These are phyloP conservation scores for Bidens hawaiensis DNA, from an alignment of 140 eudicot species.

Conservation along the genomic window DNA sequence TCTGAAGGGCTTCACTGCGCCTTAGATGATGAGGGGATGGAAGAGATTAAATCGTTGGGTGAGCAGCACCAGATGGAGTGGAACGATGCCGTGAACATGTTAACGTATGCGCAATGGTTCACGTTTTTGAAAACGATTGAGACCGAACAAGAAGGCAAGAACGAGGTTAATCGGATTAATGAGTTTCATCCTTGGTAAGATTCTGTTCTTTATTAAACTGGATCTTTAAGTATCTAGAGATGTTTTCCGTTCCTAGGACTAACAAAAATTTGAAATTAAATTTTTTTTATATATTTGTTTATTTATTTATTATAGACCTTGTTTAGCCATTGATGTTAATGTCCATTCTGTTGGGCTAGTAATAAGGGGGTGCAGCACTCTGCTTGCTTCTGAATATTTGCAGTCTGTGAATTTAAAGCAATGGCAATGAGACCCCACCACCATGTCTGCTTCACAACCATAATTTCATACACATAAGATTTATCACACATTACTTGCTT, in stretches of 20 bases:
- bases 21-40: slow-evolving; percentile 73
- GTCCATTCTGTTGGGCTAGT: background rate
- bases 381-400: too few species aligned
- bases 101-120: slow-evolving; percentile 75
- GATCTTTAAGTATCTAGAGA: slow-evolving; percentile 11
- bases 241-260: slow-evolving; percentile 54
- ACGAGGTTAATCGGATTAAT: slow-evolving; percentile 48
- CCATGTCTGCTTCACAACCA: background rate
- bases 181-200: slow-evolving; percentile 76
- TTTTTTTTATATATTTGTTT: background rate
- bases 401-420: too few species aligned
- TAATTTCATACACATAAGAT: background rate
- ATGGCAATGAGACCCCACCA: too few species aligned
- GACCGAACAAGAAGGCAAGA: slow-evolving; percentile 27
- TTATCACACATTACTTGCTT: background rate
- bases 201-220: background rate
- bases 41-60: slow-evolving; percentile 72
- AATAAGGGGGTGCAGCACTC: too few species aligned
- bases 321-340: too few species aligned
- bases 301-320: background rate
- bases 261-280: background rate
- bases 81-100: slow-evolving; percentile 69
- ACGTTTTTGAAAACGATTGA: slow-evolving; percentile 66
- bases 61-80: slow-evolving; percentile 82
- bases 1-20: slow-evolving; percentile 41